These are phyloP conservation scores for Orbilia ellipsospora DNA, from an alignment of 2,329 filamentous ascomycete species.

Conservation along the genomic window DNA sequence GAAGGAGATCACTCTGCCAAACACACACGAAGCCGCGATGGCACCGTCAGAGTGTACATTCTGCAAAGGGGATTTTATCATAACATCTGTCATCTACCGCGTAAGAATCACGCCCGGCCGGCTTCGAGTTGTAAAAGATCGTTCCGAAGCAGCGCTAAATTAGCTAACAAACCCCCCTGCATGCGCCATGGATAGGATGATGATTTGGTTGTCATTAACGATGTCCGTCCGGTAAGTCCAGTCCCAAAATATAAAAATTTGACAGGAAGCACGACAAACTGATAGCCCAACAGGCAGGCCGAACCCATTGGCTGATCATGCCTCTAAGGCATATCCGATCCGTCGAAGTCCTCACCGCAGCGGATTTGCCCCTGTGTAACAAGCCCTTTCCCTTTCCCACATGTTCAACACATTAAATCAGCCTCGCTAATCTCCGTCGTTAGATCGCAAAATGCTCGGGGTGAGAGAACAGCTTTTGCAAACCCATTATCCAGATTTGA, in stretches of 20 bases:
- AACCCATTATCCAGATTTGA: constrained; percentile 38
- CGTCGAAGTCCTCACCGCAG: constrained; percentile 35
- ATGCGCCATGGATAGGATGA: constrained; percentile 22
- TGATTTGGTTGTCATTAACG: constrained; percentile 44
- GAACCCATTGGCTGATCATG: constrained; percentile 50
- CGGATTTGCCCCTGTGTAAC: constrained; percentile 52
- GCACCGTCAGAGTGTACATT: constrained; percentile 31
- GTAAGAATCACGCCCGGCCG: constrained; percentile 14
- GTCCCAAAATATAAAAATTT: not conserved
- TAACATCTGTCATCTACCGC: constrained; percentile 37
- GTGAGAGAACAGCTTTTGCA: constrained; percentile 36
- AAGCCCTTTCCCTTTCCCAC: constrained; percentile 5
- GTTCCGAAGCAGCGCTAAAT: not conserved
- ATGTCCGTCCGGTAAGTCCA: constrained; percentile 33
- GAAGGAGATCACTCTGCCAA: not conserved
- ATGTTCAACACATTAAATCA: constrained; percentile 34
- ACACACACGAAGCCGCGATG: not conserved
- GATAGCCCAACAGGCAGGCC: constrained; percentile 27
- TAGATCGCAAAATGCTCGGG: constrained; percentile 46
- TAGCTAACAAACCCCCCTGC: not conserved
- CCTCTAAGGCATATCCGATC: constrained; percentile 47
- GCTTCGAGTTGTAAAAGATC: not conserved
- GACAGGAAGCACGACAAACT: not conserved
- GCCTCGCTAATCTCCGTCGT: not conserved
- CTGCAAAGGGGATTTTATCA: constrained; percentile 47